Evolutionary conservation across 2,329 filamentous ascomycete genomes (phyloP).

Genomic region (Penicillium vulpinum): DNA sequence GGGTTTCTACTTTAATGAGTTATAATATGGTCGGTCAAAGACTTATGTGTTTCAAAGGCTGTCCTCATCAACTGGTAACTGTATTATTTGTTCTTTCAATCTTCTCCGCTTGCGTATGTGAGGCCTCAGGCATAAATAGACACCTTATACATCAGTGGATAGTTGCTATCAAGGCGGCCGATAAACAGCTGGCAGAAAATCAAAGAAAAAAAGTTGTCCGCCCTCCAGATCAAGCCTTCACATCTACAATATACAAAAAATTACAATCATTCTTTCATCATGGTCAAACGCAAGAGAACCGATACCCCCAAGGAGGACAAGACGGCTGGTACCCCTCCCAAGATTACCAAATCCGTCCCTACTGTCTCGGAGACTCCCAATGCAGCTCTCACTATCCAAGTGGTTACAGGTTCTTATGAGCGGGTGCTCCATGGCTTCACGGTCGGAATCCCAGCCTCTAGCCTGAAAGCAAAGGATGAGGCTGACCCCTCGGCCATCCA

Average conservation of each 20-base stretch:
- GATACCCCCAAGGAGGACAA: conserved; percentile 30
- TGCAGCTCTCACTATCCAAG: conserved; percentile 67
- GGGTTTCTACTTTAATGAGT: not conserved
- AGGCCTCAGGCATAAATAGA: conserved; percentile 11
- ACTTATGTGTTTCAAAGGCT: not conserved
- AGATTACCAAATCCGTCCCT: conserved; percentile 35
- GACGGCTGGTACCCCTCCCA: conserved; percentile 28
- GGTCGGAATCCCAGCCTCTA: conserved; percentile 60
- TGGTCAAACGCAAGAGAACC: conserved; percentile 50
- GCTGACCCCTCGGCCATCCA: conserved; percentile 48
- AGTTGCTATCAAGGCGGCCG: conserved; percentile 17
- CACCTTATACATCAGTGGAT: no score
- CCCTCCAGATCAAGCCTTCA: conserved; percentile 5
- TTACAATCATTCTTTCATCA: conserved; percentile 18
- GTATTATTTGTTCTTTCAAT: conserved; percentile 10
- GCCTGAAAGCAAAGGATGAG: conserved; percentile 29
- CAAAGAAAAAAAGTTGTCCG: conserved; percentile 19
- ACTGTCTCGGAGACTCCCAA: conserved; percentile 29
- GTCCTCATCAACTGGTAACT: conserved; percentile 13
- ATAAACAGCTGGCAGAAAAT: conserved; percentile 27
- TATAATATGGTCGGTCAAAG: conserved; percentile 1
- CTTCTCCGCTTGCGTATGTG: conserved; percentile 12
- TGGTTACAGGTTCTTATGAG: conserved; percentile 92
- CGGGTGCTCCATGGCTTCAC: conserved; percentile 86
- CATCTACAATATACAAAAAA: not conserved